Base-by-base conservation (phyloP, 768 basidiomycete species). In the Mycena galopus region DNA sequence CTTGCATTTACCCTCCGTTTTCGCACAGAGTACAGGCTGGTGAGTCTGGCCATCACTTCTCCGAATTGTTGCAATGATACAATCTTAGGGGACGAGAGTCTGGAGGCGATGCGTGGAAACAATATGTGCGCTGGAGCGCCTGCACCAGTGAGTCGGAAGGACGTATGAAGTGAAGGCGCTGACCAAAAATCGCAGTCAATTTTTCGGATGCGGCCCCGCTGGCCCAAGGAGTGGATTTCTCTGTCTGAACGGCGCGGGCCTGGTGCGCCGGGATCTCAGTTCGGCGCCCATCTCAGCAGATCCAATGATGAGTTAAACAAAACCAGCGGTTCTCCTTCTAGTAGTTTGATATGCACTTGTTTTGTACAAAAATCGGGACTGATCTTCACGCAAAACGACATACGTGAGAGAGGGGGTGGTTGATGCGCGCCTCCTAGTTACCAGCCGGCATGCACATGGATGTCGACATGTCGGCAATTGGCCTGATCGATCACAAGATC, bases 81-180 rank as follows among this genome's bases (percentile, higher is more conserved):
- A 66, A 44, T 66, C 74, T 9, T 78, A 93, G 93, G 96, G 97
- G 97, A 23, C 91, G 97, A 59, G 97, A 99, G 85, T 96, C 95
- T 9, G 97, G 97, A 44, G 97, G 97, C 63, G 97, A 98, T 82
- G 94, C 97, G n/a, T 99, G 97, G 97, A 96, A 97, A 81, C 95
- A 97, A 81, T 96, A 96, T 76, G 94, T 96, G 47, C 90, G 95
- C 62, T 97, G 94, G 94, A 92, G 93, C 81, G 90, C 93, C 56
- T 96, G 95, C 81, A 98, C 97, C 14, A 84, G 88, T 88, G 78
- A 60, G 86, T 47, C 80, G 17, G 60, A 60, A 25, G 44, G 11
- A 21, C 55, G 55, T 12, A 50, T 44, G 39, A n/a, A n/a, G 59
- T 67, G 73, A 69, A 69, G 66, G 64, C 6, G 65, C 70, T 77